These are phyloP conservation scores for Phytophthora boehmeriae DNA, from an alignment of 352 stramenopile genomes.

Conservation along the genomic window DNA sequence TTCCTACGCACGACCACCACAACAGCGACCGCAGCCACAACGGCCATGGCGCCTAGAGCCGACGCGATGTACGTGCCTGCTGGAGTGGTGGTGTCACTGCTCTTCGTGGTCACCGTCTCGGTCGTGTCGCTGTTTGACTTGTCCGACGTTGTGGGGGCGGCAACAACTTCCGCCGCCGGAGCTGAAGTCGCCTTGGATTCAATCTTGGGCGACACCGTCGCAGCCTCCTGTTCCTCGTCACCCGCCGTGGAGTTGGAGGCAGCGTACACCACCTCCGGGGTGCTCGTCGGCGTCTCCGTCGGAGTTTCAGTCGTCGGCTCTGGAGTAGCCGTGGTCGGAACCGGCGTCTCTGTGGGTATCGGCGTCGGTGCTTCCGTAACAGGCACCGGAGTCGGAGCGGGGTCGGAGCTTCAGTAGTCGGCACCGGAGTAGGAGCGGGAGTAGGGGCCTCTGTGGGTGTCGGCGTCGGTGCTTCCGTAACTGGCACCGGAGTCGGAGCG, in stretches of 20 bases:
- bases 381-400: slow-evolving; percentile 16
- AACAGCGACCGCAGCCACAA: slow-evolving; percentile 28
- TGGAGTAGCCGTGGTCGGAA: slow-evolving; percentile 5
- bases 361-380: slow-evolving; percentile 7
- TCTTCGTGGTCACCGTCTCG: slow-evolving; percentile 14
- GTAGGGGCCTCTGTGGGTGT: slow-evolving; percentile 4
- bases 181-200: slow-evolving; percentile 13
- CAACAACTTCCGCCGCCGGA: slow-evolving; percentile 2
- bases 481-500: slow-evolving; percentile 16
- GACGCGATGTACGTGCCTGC: slow-evolving; percentile 17
- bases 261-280: slow-evolving; percentile 9
- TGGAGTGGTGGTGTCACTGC: neutral
- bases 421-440: slow-evolving; percentile 13
- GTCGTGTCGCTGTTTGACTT: slow-evolving; percentile 12
- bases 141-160: slow-evolving; percentile 12
- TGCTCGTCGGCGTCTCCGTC: slow-evolving; percentile 4
- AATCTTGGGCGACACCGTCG: slow-evolving; percentile 16
- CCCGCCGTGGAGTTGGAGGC: slow-evolving; percentile 22
- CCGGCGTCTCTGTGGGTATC: slow-evolving; percentile 2
- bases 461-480: slow-evolving; percentile 6
- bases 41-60: slow-evolving; percentile 23
- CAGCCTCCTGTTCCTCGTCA: slow-evolving; percentile 23
- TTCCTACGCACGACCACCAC: slow-evolving; percentile 57
- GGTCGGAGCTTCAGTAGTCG: slow-evolving; percentile 18
- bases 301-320: slow-evolving; percentile 12